Percentiles rank a stretch among this genome's conserved stretches.
These are phyloP conservation scores for Besnoitia besnoiti DNA, from an alignment of 169 alveolate species.

Conservation along the genomic window DNA sequence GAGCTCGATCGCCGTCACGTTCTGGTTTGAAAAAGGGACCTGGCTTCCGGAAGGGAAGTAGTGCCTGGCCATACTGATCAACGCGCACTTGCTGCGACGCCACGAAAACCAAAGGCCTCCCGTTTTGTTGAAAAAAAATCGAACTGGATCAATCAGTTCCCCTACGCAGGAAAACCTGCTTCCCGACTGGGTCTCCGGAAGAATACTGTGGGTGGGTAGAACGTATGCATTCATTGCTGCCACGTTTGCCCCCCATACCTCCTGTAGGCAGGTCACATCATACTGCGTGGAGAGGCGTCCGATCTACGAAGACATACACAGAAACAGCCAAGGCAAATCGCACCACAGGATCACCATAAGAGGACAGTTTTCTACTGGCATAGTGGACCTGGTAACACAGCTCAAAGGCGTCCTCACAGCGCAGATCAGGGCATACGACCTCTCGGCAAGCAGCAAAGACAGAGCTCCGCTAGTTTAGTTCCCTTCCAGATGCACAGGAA, in stretches of 20 bases:
- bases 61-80: conserved; percentile 15
- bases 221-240: conserved; percentile 48
- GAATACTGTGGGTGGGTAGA: conserved; percentile 63
- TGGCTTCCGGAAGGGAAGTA: conserved; percentile 35
- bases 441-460: no score
- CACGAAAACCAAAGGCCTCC: conserved; percentile 71
- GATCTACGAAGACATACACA: conserved; percentile 33
- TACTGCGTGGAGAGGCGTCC: conserved; percentile 58
- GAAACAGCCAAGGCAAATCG: no score
- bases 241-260: conserved; percentile 71
- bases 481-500: no score
- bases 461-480: no score
- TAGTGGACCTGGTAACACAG: no score
- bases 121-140: conserved; percentile 51
- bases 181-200: conserved; percentile 58
- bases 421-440: no score
- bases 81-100: conserved; percentile 38
- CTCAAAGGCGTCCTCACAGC: no score
- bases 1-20: conserved; percentile 53
- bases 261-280: conserved; percentile 67
- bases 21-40: conserved; percentile 59
- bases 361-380: no score
- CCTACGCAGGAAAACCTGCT: background rate
- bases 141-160: conserved; percentile 55
- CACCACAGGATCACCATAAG: no score